Evolutionary conservation across 2,329 filamentous ascomycete genomes (phyloP), one percentile per base, ranked within the genome.

Genomic region (Anisogramma anomala): DNA sequence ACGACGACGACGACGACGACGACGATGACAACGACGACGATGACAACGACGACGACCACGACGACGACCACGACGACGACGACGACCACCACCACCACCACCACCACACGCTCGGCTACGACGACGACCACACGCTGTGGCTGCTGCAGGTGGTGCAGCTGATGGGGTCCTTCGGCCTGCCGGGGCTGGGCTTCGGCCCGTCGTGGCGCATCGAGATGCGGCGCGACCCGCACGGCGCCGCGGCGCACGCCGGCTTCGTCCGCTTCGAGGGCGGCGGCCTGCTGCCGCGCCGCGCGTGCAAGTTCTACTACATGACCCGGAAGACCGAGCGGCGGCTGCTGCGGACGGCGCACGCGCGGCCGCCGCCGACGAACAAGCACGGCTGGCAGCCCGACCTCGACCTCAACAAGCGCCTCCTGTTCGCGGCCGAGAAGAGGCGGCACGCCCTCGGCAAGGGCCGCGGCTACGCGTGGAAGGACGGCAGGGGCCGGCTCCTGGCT

Each of bases 321-420:
- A 47, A 48, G 32, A 33, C 35, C 20, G 36, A 17, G n/a, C 17
- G 39, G 9, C 19, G 28, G 11, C 20, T 48, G 22, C 22, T 23
- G 7, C 22, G 30, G 27, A 10, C 46, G 1, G 25, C 33, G 31
- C 10, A 14, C 30, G 41, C 23, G 41, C 17, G 22, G 9, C 28
- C 19, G 9, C 28, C 19, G 36, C 71, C n/a, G 65, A 76, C 27
- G 5, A 34, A 11, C 15, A 10, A 26, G 13, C 32, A 42, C 18
- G 40, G 34, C 18, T 42, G 36, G 33, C 40, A 37, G 33, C 40
- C 40, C 27, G 40, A 42, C 33, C 33, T 42, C 10, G 40, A 42
- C 22, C 37, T 33, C 33, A 42, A 42, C 40, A 35, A 36, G 15
- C 26, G 40, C 15, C 33, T 42, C 26, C 26, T 42, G 40, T 42